Conservation (phyloP, 805 yeast genomes). For the Candida dajiaensis region DNA sequence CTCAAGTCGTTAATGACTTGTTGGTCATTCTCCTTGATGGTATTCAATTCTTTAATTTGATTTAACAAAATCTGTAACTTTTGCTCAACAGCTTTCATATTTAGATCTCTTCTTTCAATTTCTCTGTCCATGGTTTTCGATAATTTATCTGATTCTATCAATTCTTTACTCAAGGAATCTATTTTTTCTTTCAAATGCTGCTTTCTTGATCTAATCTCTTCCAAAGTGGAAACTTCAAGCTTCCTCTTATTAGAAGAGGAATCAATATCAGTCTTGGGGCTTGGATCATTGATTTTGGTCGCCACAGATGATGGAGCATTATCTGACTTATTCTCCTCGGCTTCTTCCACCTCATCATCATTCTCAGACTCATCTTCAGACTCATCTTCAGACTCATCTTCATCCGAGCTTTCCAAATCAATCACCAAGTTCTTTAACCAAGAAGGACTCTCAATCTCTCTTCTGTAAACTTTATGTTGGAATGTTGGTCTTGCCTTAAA, state of each 20-base stretch:
- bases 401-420: slow-evolving; percentile 19
- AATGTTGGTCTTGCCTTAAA: slow-evolving; percentile 6
- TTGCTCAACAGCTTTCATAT: background rate
- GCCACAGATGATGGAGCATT: background rate
- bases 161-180: slow-evolving; percentile 3
- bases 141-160: background rate
- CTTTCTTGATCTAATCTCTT: slow-evolving; percentile 1
- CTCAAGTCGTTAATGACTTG: background rate
- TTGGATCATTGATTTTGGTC: background rate
- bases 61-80: slow-evolving; percentile 1
- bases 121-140: background rate
- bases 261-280: background rate
- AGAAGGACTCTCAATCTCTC: slow-evolving; percentile 15
- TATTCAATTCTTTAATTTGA: background rate
- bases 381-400: slow-evolving; percentile 6
- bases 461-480: slow-evolving; percentile 12
- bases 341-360: background rate
- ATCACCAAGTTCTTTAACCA: slow-evolving; percentile 22
- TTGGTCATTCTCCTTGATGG: background rate
- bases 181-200: slow-evolving; percentile 1
- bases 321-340: background rate
- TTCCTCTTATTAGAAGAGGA: slow-evolving; percentile 5
- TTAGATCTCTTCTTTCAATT: slow-evolving; percentile 3
- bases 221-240: background rate
- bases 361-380: slow-evolving; percentile 1